Evolutionary conservation across 257 asterid species (phyloP).

Genomic region (Solanum bukasovii): DNA sequence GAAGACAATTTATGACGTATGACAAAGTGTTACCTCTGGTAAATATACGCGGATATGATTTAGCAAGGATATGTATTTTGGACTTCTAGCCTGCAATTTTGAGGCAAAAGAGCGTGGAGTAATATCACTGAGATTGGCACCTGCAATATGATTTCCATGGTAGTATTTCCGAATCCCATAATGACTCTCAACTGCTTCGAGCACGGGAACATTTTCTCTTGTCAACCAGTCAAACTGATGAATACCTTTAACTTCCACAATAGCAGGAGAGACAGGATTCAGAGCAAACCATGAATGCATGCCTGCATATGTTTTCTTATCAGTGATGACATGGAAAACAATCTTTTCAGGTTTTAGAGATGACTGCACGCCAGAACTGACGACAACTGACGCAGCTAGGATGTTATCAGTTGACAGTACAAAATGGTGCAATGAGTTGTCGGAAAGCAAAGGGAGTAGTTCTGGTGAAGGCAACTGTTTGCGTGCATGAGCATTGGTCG

Average conservation of each 20-base stretch:
- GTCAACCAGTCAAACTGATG: constrained; percentile 98
- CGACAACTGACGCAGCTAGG: constrained; percentile 94
- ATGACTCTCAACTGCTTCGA: constrained; percentile 90
- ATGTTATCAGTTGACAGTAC: constrained; percentile 92
- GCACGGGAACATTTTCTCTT: constrained; percentile 95
- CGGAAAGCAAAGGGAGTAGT: constrained; percentile 75
- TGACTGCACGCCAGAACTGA: constrained; percentile 71
- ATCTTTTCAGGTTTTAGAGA: constrained; percentile 63
- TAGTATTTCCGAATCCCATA: constrained; percentile 65
- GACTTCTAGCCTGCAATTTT: constrained; percentile 87
- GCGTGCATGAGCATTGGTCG: constrained; percentile 95
- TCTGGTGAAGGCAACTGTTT: constrained; percentile 91
- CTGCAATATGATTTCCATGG: constrained; percentile 87
- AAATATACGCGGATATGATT: constrained; percentile 92
- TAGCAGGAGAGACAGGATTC: constrained; percentile 75
- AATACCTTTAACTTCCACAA: constrained; percentile 87
- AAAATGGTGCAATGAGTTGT: constrained; percentile 78
- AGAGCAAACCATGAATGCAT: constrained; percentile 99
- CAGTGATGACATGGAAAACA: constrained; percentile 92
- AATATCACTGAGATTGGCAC: constrained; percentile 73
- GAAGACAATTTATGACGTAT: neutral
- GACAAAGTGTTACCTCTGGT: constrained; percentile 66
- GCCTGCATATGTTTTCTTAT: constrained; percentile 95
- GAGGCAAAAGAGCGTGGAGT: constrained; percentile 84
- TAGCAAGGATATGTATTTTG: constrained; percentile 83